Evolutionary conservation across 169 alveolate genomes (phyloP).

Genomic region (Cryptosporidium parvum): DNA sequence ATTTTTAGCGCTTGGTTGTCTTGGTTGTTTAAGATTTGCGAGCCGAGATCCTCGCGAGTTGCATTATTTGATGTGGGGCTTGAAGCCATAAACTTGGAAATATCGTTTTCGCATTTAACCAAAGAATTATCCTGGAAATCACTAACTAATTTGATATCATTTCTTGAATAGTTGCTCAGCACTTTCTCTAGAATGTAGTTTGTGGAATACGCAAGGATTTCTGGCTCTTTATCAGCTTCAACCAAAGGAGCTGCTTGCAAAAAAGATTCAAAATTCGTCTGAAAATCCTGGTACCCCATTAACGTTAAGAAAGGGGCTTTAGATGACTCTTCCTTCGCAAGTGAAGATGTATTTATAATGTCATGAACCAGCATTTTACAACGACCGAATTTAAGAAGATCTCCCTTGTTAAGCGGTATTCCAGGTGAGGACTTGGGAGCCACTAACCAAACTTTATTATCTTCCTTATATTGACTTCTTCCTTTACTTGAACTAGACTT

Average conservation of each 20-base stretch:
- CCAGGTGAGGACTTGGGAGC: slow-evolving; percentile 61
- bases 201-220: background rate
- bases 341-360: slow-evolving; percentile 31
- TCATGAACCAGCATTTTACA: slow-evolving; percentile 68
- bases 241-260: slow-evolving; percentile 13
- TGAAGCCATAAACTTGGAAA: background rate
- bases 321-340: slow-evolving; percentile 44
- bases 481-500: background rate
- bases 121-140: background rate
- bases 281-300: slow-evolving; percentile 13
- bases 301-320: slow-evolving; percentile 42
- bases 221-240: slow-evolving; percentile 1
- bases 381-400: slow-evolving; percentile 58
- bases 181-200: background rate
- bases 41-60: background rate
- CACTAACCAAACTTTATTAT: slow-evolving; percentile 55
- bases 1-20: background rate
- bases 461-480: slow-evolving; percentile 31
- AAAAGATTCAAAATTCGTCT: slow-evolving; percentile 14
- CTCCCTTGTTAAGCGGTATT: slow-evolving; percentile 48
- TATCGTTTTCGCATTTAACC: background rate
- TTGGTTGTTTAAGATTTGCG: background rate
- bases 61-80: slow-evolving; percentile 1
- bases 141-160: background rate
- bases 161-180: background rate